Conservation (phyloP, 768 basidiomycete genomes). For the Suillus variegatus region DNA sequence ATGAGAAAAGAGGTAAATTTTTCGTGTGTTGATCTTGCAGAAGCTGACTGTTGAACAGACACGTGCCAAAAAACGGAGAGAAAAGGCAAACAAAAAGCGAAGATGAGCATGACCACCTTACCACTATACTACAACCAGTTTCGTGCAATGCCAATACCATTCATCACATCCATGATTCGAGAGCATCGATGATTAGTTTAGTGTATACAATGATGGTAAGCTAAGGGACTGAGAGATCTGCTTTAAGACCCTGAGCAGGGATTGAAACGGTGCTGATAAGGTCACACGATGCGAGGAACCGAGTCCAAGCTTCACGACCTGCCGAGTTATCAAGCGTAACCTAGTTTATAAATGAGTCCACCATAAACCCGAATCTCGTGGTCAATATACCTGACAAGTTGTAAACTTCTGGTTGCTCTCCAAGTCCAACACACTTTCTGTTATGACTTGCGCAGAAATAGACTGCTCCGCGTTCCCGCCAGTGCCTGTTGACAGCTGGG, state of each 20-base stretch:
- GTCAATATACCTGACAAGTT: slow-evolving; percentile 52
- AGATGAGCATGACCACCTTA: slow-evolving; percentile 27
- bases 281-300: slow-evolving; percentile 46
- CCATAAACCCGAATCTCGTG: neutral
- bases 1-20: slow-evolving; percentile 84
- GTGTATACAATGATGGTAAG: neutral
- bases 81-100: slow-evolving; percentile 70
- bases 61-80: slow-evolving; percentile 80
- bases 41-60: slow-evolving; percentile 46
- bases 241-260: slow-evolving; percentile 23
- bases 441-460: slow-evolving; percentile 25
- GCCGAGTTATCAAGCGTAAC: slow-evolving; percentile 41
- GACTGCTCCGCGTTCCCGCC: slow-evolving; percentile 6
- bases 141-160: neutral
- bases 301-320: slow-evolving; percentile 45
- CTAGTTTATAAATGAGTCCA: slow-evolving; percentile 33
- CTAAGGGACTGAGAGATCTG: neutral
- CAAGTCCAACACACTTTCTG: slow-evolving; percentile 54
- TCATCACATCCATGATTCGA: neutral
- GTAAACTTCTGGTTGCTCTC: slow-evolving; percentile 54
- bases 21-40: neutral
- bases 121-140: neutral
- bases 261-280: slow-evolving; percentile 36
- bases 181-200: neutral
- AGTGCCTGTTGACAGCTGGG: slow-evolving; percentile 12